Percentiles rank a stretch among this genome's conserved stretches.
These are phyloP conservation scores for Pythium guiyangense DNA, from an alignment of 352 stramenopile genomes.

Conservation along the genomic window DNA sequence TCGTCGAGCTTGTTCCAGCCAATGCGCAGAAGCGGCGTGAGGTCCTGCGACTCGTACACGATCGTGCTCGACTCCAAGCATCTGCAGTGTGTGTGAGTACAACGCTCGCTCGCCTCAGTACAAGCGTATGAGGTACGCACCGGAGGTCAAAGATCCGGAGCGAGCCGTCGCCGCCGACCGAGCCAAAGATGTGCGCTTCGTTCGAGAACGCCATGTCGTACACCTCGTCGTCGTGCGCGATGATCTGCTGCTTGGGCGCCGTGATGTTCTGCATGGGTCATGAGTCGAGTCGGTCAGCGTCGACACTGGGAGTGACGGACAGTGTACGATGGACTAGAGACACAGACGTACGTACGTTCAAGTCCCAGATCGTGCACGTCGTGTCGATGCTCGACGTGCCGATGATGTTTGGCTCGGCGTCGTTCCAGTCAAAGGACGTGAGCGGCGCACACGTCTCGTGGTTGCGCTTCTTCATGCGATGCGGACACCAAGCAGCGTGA, in stretches of 20 bases:
- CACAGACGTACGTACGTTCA: slow-evolving; percentile 88
- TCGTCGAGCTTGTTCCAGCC: slow-evolving; percentile 98
- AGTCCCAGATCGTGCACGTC: slow-evolving; percentile 99
- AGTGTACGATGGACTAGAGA: too few relatives aligned
- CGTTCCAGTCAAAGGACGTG: slow-evolving; percentile 99
- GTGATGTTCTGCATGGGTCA: slow-evolving; percentile 35
- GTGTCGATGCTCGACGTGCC: slow-evolving; percentile 97
- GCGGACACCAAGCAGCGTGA: not conserved
- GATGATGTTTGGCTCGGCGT: slow-evolving; percentile 93
- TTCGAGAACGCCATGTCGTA: slow-evolving; percentile 97
- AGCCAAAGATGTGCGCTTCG: slow-evolving; percentile 94
- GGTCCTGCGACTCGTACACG: slow-evolving; percentile 91
- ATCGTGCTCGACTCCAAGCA: slow-evolving; percentile 93
- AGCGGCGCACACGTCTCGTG: slow-evolving; percentile 95
- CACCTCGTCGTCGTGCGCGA: slow-evolving; percentile 98
- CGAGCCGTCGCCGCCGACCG: slow-evolving; percentile 95
- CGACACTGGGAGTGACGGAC: too few relatives aligned
- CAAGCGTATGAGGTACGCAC: slow-evolving; percentile 37
- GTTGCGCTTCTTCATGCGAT: slow-evolving; percentile 41
- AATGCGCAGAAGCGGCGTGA: slow-evolving; percentile 91
- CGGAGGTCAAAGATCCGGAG: slow-evolving; percentile 97
- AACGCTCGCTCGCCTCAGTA: not conserved
- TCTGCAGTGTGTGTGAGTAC: slow-evolving; percentile 28
- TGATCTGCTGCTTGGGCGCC: slow-evolving; percentile 92
- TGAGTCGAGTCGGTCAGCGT: not conserved